Evolutionary conservation across 106 monocot species (phyloP).

Genomic region (Ottelia alismoides): DNA sequence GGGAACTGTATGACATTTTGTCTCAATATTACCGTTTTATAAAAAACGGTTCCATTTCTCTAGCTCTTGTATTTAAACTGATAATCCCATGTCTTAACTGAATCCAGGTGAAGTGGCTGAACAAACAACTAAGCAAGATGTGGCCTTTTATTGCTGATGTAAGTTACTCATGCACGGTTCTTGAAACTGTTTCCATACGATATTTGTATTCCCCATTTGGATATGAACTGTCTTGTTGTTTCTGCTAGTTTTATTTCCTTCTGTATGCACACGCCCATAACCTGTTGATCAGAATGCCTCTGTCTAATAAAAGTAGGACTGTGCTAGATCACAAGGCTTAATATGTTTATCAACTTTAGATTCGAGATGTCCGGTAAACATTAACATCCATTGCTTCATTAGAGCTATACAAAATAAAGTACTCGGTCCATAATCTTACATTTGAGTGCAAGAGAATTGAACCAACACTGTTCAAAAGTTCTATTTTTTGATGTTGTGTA

Average conservation of each 20-base stretch:
- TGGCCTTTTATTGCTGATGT: constrained; percentile 97
- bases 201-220: background rate
- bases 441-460: no score
- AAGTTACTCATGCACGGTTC: constrained; percentile 9
- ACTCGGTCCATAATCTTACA: no score
- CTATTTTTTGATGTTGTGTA: no score
- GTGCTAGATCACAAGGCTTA: no score
- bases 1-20: background rate
- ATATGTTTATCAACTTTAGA: no score
- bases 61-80: background rate
- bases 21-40: background rate
- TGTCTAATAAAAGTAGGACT: no score
- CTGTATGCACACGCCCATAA: background rate
- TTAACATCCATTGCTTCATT: no score
- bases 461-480: no score
- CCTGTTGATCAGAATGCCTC: constrained; percentile 4
- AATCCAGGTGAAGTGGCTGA: constrained; percentile 93
- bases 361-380: no score
- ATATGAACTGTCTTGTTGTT: background rate
- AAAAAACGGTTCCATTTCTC: background rate
- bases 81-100: background rate
- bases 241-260: background rate
- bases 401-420: no score
- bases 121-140: constrained; percentile 79
- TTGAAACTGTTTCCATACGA: background rate